Evolutionary conservation across 768 basidiomycete genomes (phyloP).

Genomic region (Pleurotus tuber-regium): DNA sequence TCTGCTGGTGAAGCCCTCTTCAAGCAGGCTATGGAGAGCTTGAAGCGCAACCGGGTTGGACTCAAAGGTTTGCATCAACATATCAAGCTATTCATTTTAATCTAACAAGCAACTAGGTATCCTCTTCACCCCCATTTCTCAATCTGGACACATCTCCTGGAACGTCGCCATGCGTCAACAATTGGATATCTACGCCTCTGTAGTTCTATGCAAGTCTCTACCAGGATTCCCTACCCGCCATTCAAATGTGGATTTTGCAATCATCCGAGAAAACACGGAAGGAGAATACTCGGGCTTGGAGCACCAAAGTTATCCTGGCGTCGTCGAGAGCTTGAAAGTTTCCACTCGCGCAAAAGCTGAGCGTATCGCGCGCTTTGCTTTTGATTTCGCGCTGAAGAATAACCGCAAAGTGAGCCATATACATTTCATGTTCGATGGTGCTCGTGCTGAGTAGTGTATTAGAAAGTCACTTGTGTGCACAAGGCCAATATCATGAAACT

Average conservation of each 20-base stretch:
- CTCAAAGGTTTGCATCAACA: slow-evolving; percentile 73
- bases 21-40: slow-evolving; percentile 96
- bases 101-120: slow-evolving; percentile 60
- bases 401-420: slow-evolving; percentile 77
- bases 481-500: slow-evolving; percentile 99
- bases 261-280: slow-evolving; percentile 99
- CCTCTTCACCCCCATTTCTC: slow-evolving; percentile 96
- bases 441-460: neutral
- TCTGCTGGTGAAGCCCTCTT: slow-evolving; percentile 93
- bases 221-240: slow-evolving; percentile 96
- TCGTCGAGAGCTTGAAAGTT: slow-evolving; percentile 97
- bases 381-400: slow-evolving; percentile 99
- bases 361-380: slow-evolving; percentile 94
- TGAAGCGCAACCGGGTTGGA: slow-evolving; percentile 96
- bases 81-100: neutral
- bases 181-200: slow-evolving; percentile 98
- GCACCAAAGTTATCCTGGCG: slow-evolving; percentile 97
- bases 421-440: neutral
- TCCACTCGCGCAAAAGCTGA: slow-evolving; percentile 95
- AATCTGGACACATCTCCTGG: slow-evolving; percentile 97
- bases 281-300: slow-evolving; percentile 99
- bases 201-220: slow-evolving; percentile 97
- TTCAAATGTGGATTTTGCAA: slow-evolving; percentile 95
- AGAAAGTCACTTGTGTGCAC: slow-evolving; percentile 99
- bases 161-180: slow-evolving; percentile 99